These are phyloP conservation scores for Coffea canephora DNA, from an alignment of 257 asterid species.

Conservation along the genomic window DNA sequence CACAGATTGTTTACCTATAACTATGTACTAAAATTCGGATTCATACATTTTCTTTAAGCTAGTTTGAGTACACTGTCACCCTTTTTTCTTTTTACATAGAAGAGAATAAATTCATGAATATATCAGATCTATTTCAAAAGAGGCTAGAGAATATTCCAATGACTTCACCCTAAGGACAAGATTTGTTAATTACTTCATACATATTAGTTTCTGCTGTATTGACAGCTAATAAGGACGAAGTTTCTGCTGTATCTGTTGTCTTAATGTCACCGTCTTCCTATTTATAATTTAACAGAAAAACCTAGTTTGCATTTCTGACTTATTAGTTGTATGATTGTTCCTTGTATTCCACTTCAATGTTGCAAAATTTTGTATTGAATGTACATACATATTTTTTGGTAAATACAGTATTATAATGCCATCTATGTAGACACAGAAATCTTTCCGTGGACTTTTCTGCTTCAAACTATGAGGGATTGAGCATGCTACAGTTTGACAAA, in stretches of 20 bases:
- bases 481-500: not conserved
- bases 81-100: not conserved
- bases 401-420: not conserved
- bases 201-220: too few relatives aligned
- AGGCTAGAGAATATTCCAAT: not conserved
- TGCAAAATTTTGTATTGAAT: not conserved
- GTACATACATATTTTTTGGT: not conserved
- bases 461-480: not conserved
- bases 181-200: too few relatives aligned
- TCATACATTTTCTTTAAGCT: not conserved
- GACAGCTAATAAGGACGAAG: not conserved
- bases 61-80: not conserved
- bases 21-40: not conserved
- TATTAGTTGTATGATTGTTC: not conserved
- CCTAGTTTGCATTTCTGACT: not conserved
- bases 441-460: not conserved
- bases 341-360: not conserved
- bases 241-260: not conserved
- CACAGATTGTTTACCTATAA: too few relatives aligned
- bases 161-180: not conserved
- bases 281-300: not conserved
- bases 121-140: not conserved
- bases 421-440: not conserved
- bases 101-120: not conserved
- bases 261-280: not conserved